Base-by-base conservation (phyloP, 2,329 filamentous ascomycete genomes). In the Xylariomycetidae sp. region DNA sequence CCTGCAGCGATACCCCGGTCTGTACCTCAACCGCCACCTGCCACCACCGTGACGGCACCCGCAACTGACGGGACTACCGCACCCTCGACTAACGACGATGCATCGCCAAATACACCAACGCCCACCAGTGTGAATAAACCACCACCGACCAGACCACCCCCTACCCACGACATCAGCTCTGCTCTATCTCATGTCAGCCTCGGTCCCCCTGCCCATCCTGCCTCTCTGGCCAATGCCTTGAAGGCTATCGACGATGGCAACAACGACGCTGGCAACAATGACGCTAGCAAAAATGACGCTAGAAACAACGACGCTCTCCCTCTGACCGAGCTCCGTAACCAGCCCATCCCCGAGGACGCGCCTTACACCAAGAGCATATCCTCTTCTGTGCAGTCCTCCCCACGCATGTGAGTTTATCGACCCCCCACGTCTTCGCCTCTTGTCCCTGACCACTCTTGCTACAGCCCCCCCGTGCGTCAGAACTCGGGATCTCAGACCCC, bases 401-500 rank as follows among this genome's bases (percentile, higher is more conserved):
- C 75, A 29, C 66, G 74, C 54, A 70, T 78, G 72, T 77, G 56
- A 65, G 74, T 58, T n/a, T n/a, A 30, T 10, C 6, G 14, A 28
- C 17, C 26, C 23, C 7, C 12, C 14, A 19, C n/a, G n/a, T n/a
- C 20, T 8, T 23, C 20, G 14, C 10, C 18, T 4, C 15, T n/a
- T n/a, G 25, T n/a, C 18, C 14, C 26, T 34, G 3, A 34, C 20
- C 20, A 23, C n/a, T 23, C 20, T 33, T 30, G 18, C 30, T 28
- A n/a, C 49, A 87, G 84, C 49, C 76, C 75, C 31, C 80, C 83
- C 2, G 60, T 81, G 40, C 69, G 84, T 53, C 82, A 85, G 53
- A 85, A 82, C 50, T 92, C 87, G 9, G 83, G 83, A 38, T 73
- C 71, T 31, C 80, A 81, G 16, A 94, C 89, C 5, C 88, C 89